phyloP scores from a whole-genome alignment of 1,284 basidiomycete genomes.

The Boletellus dicymbophilus region DNA sequence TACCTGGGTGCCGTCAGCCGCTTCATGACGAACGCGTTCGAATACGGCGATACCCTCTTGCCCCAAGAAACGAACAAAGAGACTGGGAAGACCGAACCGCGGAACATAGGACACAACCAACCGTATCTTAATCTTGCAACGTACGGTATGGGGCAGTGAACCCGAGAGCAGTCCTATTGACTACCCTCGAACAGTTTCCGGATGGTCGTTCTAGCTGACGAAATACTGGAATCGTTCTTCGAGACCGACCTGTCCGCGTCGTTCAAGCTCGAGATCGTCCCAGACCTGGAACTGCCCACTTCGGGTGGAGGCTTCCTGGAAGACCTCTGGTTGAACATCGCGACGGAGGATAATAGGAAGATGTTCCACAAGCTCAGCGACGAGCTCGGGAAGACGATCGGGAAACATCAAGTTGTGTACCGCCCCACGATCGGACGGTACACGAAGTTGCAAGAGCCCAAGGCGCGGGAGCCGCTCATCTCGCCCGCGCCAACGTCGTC shows the following conservation, averaged over 20 bases:
- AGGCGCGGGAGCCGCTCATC: constrained; percentile 85
- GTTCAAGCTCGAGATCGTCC: constrained; percentile 80
- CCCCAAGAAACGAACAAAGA: constrained; percentile 47
- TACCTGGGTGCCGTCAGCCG: constrained; percentile 95
- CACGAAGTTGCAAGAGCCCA: constrained; percentile 82
- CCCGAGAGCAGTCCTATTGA: constrained; percentile 10
- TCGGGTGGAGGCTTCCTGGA: constrained; percentile 71
- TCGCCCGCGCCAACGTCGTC: constrained; percentile 62
- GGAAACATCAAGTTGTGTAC: constrained; percentile 84
- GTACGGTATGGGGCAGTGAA: constrained; percentile 41
- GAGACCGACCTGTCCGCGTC: constrained; percentile 86
- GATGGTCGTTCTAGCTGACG: constrained; percentile 96
- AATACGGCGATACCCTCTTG: constrained; percentile 88
- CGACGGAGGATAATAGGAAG: constrained; percentile 86
- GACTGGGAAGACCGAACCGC: constrained; percentile 45
- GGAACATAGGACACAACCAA: constrained; percentile 66
- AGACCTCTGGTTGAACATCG: constrained; percentile 85
- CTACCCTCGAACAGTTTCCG: constrained; percentile 67
- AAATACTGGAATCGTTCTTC: constrained; percentile 94
- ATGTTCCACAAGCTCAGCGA: constrained; percentile 88
- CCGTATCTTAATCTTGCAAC: constrained; percentile 88
- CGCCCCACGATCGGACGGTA: constrained; percentile 86
- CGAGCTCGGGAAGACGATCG: constrained; percentile 90
- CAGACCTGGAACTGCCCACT: constrained; percentile 61
- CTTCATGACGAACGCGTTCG: constrained; percentile 97